These are phyloP conservation scores for Zalaria sp. DNA, from an alignment of 2,329 filamentous ascomycete species.

Conservation along the genomic window DNA sequence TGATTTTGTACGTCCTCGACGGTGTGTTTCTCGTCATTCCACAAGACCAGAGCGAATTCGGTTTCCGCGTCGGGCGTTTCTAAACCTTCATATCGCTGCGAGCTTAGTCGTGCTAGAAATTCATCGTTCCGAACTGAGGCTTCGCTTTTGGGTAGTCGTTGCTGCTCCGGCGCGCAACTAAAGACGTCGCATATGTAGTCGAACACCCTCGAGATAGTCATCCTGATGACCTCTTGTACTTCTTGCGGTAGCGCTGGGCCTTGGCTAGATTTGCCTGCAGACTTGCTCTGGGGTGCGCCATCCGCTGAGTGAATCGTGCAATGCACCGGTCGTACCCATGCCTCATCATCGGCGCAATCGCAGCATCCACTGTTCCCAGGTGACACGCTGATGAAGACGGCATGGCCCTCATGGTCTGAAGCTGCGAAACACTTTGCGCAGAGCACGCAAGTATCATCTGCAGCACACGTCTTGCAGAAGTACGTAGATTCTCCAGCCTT, in stretches of 20 bases:
- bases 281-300: conserved; percentile 17
- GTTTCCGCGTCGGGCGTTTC: conserved; percentile 45
- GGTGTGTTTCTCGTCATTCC: conserved; percentile 99
- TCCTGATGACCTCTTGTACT: conserved; percentile 61
- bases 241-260: conserved; percentile 50
- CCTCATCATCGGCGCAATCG: conserved; percentile 91
- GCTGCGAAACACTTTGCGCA: conserved; percentile 91
- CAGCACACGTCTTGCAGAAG: conserved; percentile 82
- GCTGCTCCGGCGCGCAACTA: conserved; percentile 91
- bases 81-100: conserved; percentile 52
- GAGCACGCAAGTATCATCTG: conserved; percentile 88
- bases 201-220: conserved; percentile 71
- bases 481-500: conserved; percentile 89
- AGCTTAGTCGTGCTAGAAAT: conserved; percentile 57
- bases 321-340: conserved; percentile 75
- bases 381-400: conserved; percentile 77
- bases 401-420: conserved; percentile 87
- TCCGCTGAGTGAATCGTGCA: conserved; percentile 81
- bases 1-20: conserved; percentile 82
- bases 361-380: conserved; percentile 91
- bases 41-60: conserved; percentile 76
- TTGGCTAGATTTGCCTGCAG: conserved; percentile 40
- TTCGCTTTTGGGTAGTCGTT: conserved; percentile 71
- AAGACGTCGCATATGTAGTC: conserved; percentile 98
- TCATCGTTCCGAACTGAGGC: conserved; percentile 75